Conservation (phyloP, 208 protist species). For the Leishmania arabica region DNA sequence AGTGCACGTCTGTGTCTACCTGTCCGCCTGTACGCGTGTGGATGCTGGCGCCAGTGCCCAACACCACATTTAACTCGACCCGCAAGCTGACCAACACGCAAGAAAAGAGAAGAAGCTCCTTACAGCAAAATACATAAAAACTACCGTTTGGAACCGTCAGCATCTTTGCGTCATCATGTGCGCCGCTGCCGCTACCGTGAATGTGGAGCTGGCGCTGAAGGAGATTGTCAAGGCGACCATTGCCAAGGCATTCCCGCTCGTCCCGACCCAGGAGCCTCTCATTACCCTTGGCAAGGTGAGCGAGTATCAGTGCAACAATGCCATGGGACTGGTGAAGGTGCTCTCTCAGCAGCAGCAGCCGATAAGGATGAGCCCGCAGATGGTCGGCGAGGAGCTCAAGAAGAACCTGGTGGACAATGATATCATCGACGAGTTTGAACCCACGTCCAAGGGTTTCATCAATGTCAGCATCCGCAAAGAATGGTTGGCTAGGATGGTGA, state of each 20-base stretch:
- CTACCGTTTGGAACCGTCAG: background rate
- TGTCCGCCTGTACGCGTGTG: background rate
- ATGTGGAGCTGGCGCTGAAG: conserved; percentile 85
- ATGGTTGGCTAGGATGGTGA: conserved; percentile 66
- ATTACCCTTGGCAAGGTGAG: conserved; percentile 82
- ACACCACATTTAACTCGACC: background rate
- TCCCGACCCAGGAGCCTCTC: conserved; percentile 64
- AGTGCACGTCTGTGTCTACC: background rate
- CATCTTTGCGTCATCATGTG: conserved; percentile 20
- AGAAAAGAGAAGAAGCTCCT: background rate
- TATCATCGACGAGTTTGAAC: conserved; percentile 83
- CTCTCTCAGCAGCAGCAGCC: conserved; percentile 80
- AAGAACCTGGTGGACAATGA: conserved; percentile 80
- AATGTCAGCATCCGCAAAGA: conserved; percentile 79
- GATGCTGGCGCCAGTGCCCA: background rate
- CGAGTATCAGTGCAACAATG: conserved; percentile 97
- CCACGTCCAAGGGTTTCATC: conserved; percentile 94
- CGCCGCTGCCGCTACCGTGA: conserved; percentile 33
- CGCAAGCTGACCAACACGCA: background rate
- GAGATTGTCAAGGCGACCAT: conserved; percentile 81
- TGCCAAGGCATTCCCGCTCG: conserved; percentile 74
- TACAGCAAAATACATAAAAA: background rate
- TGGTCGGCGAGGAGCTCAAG: conserved; percentile 85
- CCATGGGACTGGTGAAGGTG: conserved; percentile 90
- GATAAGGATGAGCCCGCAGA: conserved; percentile 83